Evolutionary conservation across 768 basidiomycete genomes (phyloP).

Genomic region (Tylopilus subfusipes): DNA sequence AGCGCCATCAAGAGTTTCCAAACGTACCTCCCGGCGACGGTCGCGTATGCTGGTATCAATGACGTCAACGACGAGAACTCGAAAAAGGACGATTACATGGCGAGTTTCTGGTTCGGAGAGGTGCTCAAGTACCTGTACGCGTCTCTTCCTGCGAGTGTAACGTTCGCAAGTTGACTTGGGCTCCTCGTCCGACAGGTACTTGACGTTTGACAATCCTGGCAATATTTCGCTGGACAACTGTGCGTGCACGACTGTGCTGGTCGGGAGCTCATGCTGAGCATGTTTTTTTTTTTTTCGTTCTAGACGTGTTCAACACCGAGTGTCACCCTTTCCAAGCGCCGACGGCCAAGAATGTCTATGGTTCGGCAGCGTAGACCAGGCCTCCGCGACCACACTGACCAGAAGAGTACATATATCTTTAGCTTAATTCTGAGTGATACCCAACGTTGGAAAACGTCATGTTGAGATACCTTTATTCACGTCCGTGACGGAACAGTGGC

Average conservation of each 20-base stretch:
- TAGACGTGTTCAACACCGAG: slow-evolving; percentile 71
- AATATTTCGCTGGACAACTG: slow-evolving; percentile 64
- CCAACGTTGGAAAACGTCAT: no score
- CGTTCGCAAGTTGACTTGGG: not conserved
- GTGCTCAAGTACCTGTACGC: slow-evolving; percentile 69
- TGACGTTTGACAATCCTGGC: slow-evolving; percentile 70
- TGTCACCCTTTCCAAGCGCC: slow-evolving; percentile 66
- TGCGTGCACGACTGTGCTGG: slow-evolving; percentile 21
- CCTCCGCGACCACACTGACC: no score
- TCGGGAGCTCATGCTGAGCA: not conserved
- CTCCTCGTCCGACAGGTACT: slow-evolving; percentile 41
- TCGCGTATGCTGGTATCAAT: slow-evolving; percentile 54
- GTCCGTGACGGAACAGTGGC: no score
- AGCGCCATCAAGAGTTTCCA: slow-evolving; percentile 58
- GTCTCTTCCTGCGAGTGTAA: not conserved
- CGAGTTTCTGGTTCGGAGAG: slow-evolving; percentile 72
- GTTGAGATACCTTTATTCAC: no score
- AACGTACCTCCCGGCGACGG: slow-evolving; percentile 42
- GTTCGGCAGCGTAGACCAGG: slow-evolving; percentile 15
- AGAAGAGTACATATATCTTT: no score
- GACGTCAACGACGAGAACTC: slow-evolving; percentile 49
- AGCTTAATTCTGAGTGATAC: no score
- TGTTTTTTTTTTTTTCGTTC: not conserved
- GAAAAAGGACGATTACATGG: slow-evolving; percentile 54
- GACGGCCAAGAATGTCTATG: slow-evolving; percentile 35